A percentile compares a stretch with the other conserved stretches of the same genome.
Evolutionary conservation across 345 rosid species (phyloP).

Genomic region (Cardamine occulta): DNA sequence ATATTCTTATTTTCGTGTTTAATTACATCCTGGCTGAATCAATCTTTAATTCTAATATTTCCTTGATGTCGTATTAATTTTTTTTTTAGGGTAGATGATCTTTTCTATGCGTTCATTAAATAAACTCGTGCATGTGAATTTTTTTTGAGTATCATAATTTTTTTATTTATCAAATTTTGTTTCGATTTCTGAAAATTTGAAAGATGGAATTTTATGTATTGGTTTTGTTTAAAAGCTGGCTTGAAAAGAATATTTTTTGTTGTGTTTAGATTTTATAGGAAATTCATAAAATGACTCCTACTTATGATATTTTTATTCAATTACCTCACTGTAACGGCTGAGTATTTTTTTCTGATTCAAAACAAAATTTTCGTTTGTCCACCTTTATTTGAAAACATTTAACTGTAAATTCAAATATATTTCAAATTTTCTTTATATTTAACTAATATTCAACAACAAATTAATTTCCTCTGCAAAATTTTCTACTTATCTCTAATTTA

Average conservation of each 20-base stretch:
- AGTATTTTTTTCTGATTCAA: neutral
- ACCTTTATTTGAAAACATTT: neutral
- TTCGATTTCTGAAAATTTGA: neutral
- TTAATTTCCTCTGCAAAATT: neutral
- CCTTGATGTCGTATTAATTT: neutral
- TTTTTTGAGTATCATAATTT: slow-evolving; percentile 1
- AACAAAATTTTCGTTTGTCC: slow-evolving; percentile 13
- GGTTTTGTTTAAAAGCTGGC: neutral
- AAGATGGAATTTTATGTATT: neutral
- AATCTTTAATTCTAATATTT: slow-evolving; percentile 3
- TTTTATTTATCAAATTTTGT: neutral
- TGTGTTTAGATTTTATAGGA: neutral
- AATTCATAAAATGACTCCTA: neutral
- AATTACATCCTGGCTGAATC: too few species aligned
- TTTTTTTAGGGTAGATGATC: neutral
- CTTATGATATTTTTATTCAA: neutral
- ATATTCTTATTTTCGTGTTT: neutral
- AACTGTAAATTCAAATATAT: neutral
- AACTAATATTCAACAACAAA: too few species aligned
- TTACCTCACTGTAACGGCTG: slow-evolving; percentile 15
- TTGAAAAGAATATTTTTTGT: neutral
- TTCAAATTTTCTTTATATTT: too few species aligned
- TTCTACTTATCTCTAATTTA: too few species aligned
- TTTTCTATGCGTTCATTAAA: slow-evolving; percentile 14
- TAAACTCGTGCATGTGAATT: slow-evolving; percentile 7